Conservation (phyloP, 2,329 filamentous ascomycete species). For the Aaosphaeria arxii region DNA sequence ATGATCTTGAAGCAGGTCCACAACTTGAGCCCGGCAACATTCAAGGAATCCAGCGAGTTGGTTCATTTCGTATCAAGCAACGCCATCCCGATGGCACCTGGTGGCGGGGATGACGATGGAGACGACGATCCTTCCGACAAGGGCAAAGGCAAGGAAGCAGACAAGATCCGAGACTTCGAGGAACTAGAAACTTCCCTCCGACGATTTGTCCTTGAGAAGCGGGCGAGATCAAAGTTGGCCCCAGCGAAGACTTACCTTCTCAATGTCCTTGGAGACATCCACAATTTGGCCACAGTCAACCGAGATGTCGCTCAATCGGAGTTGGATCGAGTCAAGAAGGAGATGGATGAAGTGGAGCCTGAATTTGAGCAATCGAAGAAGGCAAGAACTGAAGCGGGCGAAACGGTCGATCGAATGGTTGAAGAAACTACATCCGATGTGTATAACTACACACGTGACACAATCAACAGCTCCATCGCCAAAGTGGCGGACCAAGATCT, state of each 20-base stretch:
- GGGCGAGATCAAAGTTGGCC: constrained; percentile 89
- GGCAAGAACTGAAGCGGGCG: constrained; percentile 73
- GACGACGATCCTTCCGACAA: constrained; percentile 59
- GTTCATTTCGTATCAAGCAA: constrained; percentile 99
- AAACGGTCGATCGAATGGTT: constrained; percentile 76
- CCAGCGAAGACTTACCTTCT: constrained; percentile 93
- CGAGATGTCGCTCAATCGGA: constrained; percentile 82
- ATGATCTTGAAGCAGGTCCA: constrained; percentile 89
- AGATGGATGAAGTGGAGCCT: constrained; percentile 80
- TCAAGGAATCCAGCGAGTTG: constrained; percentile 86
- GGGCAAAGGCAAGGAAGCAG: constrained; percentile 65
- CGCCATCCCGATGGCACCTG: constrained; percentile 68
- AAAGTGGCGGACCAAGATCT: constrained; percentile 74
- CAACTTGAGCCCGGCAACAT: constrained; percentile 84
- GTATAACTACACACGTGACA: constrained; percentile 77
- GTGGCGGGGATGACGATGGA: constrained; percentile 38
- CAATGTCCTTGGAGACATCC: constrained; percentile 86
- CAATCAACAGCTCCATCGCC: constrained; percentile 71
- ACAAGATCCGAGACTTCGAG: constrained; percentile 87
- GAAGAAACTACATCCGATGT: constrained; percentile 83
- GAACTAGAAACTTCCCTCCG: constrained; percentile 83
- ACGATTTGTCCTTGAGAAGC: constrained; percentile 92
- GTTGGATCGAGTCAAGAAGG: constrained; percentile 75
- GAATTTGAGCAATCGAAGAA: constrained; percentile 80
- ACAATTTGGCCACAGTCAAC: constrained; percentile 81